Evolutionary conservation across 164 flowering plant species (phyloP), one percentile per base, ranked within the genome.

Genomic region (Cinnamomum chago): DNA sequence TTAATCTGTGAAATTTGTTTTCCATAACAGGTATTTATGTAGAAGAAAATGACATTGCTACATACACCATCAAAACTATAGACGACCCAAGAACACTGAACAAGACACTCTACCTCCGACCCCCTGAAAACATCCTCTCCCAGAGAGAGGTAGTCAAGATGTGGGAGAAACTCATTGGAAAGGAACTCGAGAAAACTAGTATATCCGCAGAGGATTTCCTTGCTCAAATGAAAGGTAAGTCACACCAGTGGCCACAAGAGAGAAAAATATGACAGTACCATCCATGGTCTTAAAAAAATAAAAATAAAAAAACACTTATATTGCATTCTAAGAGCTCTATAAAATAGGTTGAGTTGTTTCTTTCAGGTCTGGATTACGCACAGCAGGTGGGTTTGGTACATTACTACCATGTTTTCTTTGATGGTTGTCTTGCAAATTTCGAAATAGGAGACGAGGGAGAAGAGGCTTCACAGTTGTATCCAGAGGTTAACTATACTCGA

Each of bases 21-120:
- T 52, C 64, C 52, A 27, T 17, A 9, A 27, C 87, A 89, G 95
- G 83, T 13, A 80, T 88, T 27, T 89, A 62, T 75, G 78, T 89
- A 20, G 91, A 84, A n/a, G 94, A 89, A 78, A 88, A 88, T 76
- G 94, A 90, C 67, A 79, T 92, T 15, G 92, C 89, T 0, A 85
- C 80, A 55, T 92, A 89, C 77, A 82, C 92, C 0, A 85, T 92
- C 28, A 90, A 86, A 75, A 76, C 84, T 17, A 83, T 90, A 51
- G 90, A 90, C 14, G 94, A 90, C 58, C 92, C 88, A 5, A 83
- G 94, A 11, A 87, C 92, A 0, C 82, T 90, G 10, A 90, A 90
- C 84, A 89, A 87, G 76, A 91, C 91, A 2, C 10, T 92, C 2
- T 90, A 92, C 68, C 67, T 90, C 17, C 79, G 89, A 71, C 94